These are phyloP conservation scores for Rhynchosporium secalis DNA, from an alignment of 2,329 filamentous ascomycete species.

Conservation along the genomic window DNA sequence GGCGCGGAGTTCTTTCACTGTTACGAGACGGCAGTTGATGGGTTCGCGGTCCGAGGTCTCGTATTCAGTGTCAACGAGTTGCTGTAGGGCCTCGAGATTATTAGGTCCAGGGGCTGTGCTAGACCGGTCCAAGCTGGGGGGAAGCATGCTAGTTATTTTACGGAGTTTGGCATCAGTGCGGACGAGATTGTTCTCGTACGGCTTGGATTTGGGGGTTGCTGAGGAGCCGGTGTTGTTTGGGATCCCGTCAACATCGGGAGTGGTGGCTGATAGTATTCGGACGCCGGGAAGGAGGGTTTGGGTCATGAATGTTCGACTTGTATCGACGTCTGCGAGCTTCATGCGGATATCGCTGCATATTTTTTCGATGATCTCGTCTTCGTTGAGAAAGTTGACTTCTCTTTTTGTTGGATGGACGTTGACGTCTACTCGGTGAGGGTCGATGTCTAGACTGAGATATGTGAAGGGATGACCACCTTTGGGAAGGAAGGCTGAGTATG, in stretches of 20 bases:
- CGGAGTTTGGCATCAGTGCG: slow-evolving; percentile 84
- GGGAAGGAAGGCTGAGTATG: slow-evolving; percentile 81
- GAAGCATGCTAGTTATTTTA: slow-evolving; percentile 96
- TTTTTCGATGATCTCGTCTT: slow-evolving; percentile 89
- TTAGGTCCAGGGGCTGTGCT: slow-evolving; percentile 33
- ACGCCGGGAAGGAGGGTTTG: slow-evolving; percentile 83
- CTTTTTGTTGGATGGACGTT: slow-evolving; percentile 97
- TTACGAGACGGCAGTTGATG: slow-evolving; percentile 73
- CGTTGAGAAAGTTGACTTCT: slow-evolving; percentile 95
- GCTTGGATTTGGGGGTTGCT: slow-evolving; percentile 54
- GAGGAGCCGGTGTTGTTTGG: slow-evolving; percentile 26
- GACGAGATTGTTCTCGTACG: slow-evolving; percentile 84
- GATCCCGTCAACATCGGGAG: slow-evolving; percentile 23
- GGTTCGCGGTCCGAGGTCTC: slow-evolving; percentile 69
- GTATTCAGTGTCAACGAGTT: slow-evolving; percentile 64
- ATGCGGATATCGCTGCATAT: slow-evolving; percentile 79
- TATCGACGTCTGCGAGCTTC: slow-evolving; percentile 83
- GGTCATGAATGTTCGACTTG: slow-evolving; percentile 90
- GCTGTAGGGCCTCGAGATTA: slow-evolving; percentile 16
- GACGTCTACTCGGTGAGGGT: slow-evolving; percentile 89
- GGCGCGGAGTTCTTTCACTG: slow-evolving; percentile 79
- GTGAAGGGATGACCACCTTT: slow-evolving; percentile 94
- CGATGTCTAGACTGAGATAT: slow-evolving; percentile 89
- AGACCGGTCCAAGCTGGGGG: slow-evolving; percentile 49
- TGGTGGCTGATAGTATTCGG: slow-evolving; percentile 40